These are phyloP conservation scores for Elsinoe arachidis DNA, from an alignment of 2,329 filamentous ascomycete species.

Conservation along the genomic window DNA sequence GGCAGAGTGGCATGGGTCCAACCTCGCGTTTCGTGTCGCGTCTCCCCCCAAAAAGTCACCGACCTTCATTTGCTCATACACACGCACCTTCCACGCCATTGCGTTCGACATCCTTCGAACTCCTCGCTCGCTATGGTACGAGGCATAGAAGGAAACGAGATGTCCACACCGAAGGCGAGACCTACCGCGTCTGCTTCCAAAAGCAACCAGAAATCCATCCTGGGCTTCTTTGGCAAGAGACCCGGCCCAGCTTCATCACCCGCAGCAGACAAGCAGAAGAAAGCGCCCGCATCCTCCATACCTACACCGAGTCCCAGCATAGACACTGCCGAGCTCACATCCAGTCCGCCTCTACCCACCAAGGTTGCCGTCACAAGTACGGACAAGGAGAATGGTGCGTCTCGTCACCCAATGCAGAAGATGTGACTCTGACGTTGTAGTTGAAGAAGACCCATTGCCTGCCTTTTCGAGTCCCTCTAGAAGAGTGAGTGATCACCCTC, in stretches of 20 bases:
- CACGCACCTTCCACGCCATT: not conserved
- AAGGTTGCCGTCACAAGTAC: conserved; percentile 34
- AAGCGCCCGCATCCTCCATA: conserved; percentile 27
- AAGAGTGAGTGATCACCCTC: conserved; percentile 46
- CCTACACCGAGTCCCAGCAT: conserved; percentile 74
- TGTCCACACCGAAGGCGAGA: conserved; percentile 41
- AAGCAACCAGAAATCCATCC: conserved; percentile 54
- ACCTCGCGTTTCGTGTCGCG: conserved; percentile 10
- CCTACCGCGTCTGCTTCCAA: conserved; percentile 37
- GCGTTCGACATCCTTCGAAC: too few species aligned
- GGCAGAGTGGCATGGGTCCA: conserved; percentile 4
- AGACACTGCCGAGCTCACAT: conserved; percentile 59
- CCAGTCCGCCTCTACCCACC: conserved; percentile 53
- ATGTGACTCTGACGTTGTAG: conserved; percentile 35
- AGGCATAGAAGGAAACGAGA: conserved; percentile 40
- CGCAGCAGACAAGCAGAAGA: conserved; percentile 28
- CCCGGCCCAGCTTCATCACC: conserved; percentile 35
- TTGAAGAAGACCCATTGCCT: conserved; percentile 35
- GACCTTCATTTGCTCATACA: not conserved
- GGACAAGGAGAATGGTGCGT: conserved; percentile 47
- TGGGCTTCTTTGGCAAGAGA: conserved; percentile 68
- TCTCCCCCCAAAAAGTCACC: not conserved
- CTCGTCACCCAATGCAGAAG: conserved; percentile 31
- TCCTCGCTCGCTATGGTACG: conserved; percentile 30
- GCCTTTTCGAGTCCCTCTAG: conserved; percentile 65